Base-by-base conservation (phyloP, 2,329 filamentous ascomycete genomes). In the Curvularia spicifera region DNA sequence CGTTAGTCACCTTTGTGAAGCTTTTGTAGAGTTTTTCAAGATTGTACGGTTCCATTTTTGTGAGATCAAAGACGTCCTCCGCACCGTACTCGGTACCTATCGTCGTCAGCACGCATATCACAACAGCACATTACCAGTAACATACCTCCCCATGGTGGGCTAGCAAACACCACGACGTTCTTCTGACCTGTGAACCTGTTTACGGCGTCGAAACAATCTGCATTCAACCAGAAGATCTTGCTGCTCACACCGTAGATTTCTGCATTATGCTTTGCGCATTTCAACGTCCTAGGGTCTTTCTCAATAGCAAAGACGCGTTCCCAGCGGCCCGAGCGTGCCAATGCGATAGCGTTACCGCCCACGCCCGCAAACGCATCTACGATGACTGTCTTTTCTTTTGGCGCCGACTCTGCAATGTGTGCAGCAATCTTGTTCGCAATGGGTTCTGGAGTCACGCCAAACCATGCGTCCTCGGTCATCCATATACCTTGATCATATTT, bases 381-480 rank as follows among this genome's bases (percentile, higher is more conserved):
- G 37, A 99, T 80, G 35, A 89, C 85, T 9, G 81, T 85, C 66
- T 88, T 90, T 15, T 79, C 78, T 18, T 78, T 70, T 53, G 84
- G 80, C 24, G 83, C 80, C 44, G 82, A 81, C 56, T 82, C 79
- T 15, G 83, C 81, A 42, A 97, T 82, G 71, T 97, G 90, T 13
- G 82, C 72, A 15, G 93, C 91, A 52, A 96, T 91, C 78, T 89
- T 87, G 58, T 55, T 61, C 15, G 53, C 53, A 8, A 99, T 87
- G 4, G 91, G 90, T 76, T 99, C 94, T 13, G 95, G 93, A 0
- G 96, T 99, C 7, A 98, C 93, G 54, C 93, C 95, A 75, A 95
- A 99, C 95, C 95, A 99, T 53, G 93, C 90, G 78, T 94, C 89
- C 74, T 96, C 89, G 0, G 96, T 99, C 83, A 99, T 87, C 82